These are phyloP conservation scores for Canna indica DNA, from an alignment of 176 grass and related monocot species.

Conservation along the genomic window DNA sequence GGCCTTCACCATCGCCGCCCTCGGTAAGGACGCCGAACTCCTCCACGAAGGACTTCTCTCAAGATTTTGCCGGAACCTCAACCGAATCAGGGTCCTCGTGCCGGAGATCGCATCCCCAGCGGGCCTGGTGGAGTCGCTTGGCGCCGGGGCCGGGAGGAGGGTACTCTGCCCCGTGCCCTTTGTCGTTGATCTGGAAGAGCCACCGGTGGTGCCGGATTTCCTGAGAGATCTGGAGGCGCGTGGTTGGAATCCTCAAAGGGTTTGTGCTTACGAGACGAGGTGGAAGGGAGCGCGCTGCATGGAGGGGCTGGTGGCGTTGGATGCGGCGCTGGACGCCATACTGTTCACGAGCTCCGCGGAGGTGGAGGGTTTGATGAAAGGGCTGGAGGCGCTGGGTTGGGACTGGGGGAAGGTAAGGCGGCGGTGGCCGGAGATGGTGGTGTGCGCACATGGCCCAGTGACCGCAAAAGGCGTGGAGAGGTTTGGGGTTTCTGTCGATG, in stretches of 20 bases:
- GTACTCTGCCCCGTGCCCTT: constrained; percentile 62
- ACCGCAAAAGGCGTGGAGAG: constrained; percentile 56
- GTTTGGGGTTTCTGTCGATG: constrained; percentile 47
- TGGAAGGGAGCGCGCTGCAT: constrained; percentile 54
- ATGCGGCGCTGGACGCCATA: constrained; percentile 40
- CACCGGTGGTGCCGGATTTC: constrained; percentile 47
- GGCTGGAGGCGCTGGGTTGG: constrained; percentile 49
- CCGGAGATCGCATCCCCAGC: constrained; percentile 44
- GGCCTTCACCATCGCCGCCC: constrained; percentile 47
- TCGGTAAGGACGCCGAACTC: constrained; percentile 58
- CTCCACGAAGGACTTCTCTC: constrained; percentile 41
- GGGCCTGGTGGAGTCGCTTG: constrained; percentile 46
- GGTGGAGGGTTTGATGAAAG: constrained; percentile 81
- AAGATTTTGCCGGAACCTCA: constrained; percentile 30
- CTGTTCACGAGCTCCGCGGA: constrained; percentile 82
- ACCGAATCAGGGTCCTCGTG: constrained; percentile 32
- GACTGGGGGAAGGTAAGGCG: constrained; percentile 44
- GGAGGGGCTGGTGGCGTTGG: constrained; percentile 23
- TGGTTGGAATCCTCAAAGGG: constrained; percentile 43
- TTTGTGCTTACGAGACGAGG: constrained; percentile 51
- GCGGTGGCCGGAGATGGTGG: constrained; percentile 50
- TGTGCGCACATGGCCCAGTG: constrained; percentile 68
- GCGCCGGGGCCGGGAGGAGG: constrained; percentile 33
- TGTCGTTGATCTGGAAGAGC: constrained; percentile 53
- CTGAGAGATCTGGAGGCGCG: constrained; percentile 39